phyloP scores from a whole-genome alignment of 2,329 filamentous ascomycete species.

The Setomelanomma holmii region DNA sequence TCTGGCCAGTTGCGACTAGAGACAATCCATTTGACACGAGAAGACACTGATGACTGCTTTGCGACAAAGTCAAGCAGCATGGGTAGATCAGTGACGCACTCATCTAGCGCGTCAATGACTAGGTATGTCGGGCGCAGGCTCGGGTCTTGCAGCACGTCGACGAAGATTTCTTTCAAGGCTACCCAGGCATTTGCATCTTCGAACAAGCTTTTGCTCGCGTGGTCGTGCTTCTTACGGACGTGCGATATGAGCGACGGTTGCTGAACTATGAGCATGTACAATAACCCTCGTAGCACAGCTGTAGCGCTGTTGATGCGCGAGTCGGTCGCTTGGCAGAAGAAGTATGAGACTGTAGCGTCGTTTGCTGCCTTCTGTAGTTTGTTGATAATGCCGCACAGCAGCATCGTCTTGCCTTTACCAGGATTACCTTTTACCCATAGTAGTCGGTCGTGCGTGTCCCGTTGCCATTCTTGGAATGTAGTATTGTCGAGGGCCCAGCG shows the following conservation, averaged over 20 bases:
- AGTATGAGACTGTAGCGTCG: constrained; percentile 20
- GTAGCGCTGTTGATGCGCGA: too few relatives aligned
- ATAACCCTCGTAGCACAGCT: too few relatives aligned
- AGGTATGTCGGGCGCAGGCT: constrained; percentile 9
- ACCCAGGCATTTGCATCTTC: constrained; percentile 41
- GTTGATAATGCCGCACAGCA: constrained; percentile 24
- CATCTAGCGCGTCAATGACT: constrained; percentile 16
- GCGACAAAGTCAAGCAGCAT: constrained; percentile 10
- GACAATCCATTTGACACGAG: constrained; percentile 20
- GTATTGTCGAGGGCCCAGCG: constrained; percentile 10
- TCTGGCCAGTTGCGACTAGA: constrained; percentile 22
- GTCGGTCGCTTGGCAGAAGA: too few relatives aligned
- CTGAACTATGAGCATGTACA: too few relatives aligned
- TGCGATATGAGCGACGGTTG: too few relatives aligned
- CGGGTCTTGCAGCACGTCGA: constrained; percentile 49
- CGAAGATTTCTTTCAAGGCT: constrained; percentile 41
- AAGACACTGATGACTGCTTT: constrained; percentile 6
- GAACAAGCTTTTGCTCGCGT: constrained; percentile 9
- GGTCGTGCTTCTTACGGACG: constrained; percentile 33
- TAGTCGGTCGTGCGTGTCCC: neutral
- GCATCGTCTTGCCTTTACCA: constrained; percentile 10
- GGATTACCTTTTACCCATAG: too few relatives aligned
- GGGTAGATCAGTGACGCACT: constrained; percentile 10
- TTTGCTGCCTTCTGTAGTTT: constrained; percentile 26
- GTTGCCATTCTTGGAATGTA: constrained; percentile 6